These are phyloP conservation scores for Komagataella kurtzmanii DNA, from an alignment of 805 yeast species.

Conservation along the genomic window DNA sequence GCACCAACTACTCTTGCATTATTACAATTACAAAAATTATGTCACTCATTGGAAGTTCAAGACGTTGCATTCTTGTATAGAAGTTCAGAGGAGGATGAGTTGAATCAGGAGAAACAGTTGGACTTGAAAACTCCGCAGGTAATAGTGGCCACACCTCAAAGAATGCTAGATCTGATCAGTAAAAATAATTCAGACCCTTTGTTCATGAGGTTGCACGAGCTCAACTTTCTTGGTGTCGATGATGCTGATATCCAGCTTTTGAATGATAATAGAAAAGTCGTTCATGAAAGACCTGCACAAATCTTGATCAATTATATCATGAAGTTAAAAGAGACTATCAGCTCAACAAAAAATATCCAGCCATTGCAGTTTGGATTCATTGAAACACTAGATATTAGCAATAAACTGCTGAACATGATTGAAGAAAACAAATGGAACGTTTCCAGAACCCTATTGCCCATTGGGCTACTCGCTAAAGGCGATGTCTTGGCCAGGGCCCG, in stretches of 20 bases:
- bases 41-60: constrained; percentile 5
- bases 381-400: neutral
- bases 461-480: neutral
- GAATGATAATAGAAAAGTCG: constrained; percentile 6
- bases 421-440: neutral
- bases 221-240: constrained; percentile 17
- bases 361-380: neutral
- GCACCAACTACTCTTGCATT: constrained; percentile 13
- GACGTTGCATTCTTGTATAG: constrained; percentile 19
- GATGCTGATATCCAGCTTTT: constrained; percentile 18
- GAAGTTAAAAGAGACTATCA: constrained; percentile 15
- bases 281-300: constrained; percentile 15
- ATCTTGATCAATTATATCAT: constrained; percentile 16
- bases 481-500: neutral
- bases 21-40: constrained; percentile 9
- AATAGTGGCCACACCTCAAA: constrained; percentile 20
- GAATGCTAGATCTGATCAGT: constrained; percentile 19
- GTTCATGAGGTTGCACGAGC: constrained; percentile 11
- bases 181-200: constrained; percentile 14
- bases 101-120: constrained; percentile 11
- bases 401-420: neutral
- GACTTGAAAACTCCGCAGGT: constrained; percentile 15
- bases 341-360: neutral
- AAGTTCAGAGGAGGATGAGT: constrained; percentile 11
- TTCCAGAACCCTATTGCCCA: neutral